phyloP scores from a whole-genome alignment of 1,139 yeast species.

The Zygoascus hellenicus region DNA sequence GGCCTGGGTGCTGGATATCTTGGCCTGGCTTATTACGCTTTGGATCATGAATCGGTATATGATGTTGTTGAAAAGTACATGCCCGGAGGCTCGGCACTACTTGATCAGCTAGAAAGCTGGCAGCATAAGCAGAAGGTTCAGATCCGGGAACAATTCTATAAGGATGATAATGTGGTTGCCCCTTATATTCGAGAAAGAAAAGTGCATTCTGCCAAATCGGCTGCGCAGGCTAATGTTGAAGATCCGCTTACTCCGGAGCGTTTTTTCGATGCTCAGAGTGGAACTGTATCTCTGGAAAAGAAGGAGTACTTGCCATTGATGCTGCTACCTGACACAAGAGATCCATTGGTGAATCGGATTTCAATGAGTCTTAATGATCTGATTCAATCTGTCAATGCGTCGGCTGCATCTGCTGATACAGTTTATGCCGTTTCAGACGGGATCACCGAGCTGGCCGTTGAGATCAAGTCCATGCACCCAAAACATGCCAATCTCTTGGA shows the following conservation, averaged over 20 bases:
- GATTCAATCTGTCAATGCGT: slow-evolving; percentile 27
- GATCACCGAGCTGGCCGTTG: slow-evolving; percentile 20
- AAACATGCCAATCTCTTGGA: slow-evolving; percentile 21
- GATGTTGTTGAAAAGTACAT: slow-evolving; percentile 22
- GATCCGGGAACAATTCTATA: slow-evolving; percentile 18
- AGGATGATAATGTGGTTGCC: slow-evolving; percentile 13
- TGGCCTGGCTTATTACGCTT: slow-evolving; percentile 7
- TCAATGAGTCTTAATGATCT: slow-evolving; percentile 29
- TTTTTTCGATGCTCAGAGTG: slow-evolving; percentile 29
- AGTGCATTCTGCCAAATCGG: slow-evolving; percentile 11
- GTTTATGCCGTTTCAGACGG: slow-evolving; percentile 20
- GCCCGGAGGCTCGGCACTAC: slow-evolving; percentile 22
- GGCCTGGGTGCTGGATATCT: background rate
- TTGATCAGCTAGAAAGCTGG: slow-evolving; percentile 28
- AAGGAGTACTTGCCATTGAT: slow-evolving; percentile 29
- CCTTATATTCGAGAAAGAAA: slow-evolving; percentile 21
- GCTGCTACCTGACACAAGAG: slow-evolving; percentile 26
- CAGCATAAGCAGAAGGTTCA: slow-evolving; percentile 19
- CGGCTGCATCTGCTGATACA: slow-evolving; percentile 25
- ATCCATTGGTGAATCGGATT: slow-evolving; percentile 23
- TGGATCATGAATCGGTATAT: slow-evolving; percentile 14
- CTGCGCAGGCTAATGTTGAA: slow-evolving; percentile 13
- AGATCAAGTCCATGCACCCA: slow-evolving; percentile 15
- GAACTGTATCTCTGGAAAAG: slow-evolving; percentile 22
- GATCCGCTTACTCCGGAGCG: slow-evolving; percentile 28